Percentiles rank a stretch among this genome's conserved stretches.
These are phyloP conservation scores for Exidia glandulosa DNA, from an alignment of 768 basidiomycete species.

Conservation along the genomic window DNA sequence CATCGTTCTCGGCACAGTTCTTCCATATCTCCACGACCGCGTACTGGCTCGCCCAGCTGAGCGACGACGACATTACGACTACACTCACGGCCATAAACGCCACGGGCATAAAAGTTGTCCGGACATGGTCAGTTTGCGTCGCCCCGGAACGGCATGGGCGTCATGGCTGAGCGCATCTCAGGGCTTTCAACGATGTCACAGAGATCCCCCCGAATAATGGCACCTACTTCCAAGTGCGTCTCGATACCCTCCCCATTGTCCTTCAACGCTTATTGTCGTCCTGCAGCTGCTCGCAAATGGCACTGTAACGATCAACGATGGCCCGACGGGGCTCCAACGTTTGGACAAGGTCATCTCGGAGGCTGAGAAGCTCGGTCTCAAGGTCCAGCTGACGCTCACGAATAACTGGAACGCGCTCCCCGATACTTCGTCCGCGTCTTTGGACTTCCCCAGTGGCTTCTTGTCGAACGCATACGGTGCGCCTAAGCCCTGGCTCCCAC, in stretches of 20 bases:
- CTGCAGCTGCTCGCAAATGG: constrained; percentile 38
- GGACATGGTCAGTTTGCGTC: constrained; percentile 34
- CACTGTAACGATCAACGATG: constrained; percentile 42
- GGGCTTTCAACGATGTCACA: constrained; percentile 42
- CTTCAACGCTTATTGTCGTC: constrained; percentile 15
- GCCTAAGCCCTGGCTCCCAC: constrained; percentile 7
- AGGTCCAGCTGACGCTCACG: constrained; percentile 44
- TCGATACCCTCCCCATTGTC: background rate
- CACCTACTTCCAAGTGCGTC: constrained; percentile 48
- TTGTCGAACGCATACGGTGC: constrained; percentile 55
- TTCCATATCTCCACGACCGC: constrained; percentile 36
- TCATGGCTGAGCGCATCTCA: background rate
- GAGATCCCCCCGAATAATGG: constrained; percentile 42
- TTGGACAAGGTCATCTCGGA: constrained; percentile 46
- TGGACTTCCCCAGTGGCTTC: constrained; percentile 33
- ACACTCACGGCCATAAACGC: constrained; percentile 49
- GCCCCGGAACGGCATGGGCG: background rate
- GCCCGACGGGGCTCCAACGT: constrained; percentile 51
- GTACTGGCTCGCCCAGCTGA: constrained; percentile 54
- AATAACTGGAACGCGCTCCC: constrained; percentile 48
- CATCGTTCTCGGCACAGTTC: background rate
- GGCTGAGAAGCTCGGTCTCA: constrained; percentile 44
- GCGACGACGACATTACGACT: constrained; percentile 42
- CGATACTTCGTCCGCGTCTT: constrained; percentile 4
- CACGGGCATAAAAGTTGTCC: constrained; percentile 45